These are phyloP conservation scores for Dictyostelium brefeldianum DNA, from an alignment of 78 protist genomes.

Conservation along the genomic window DNA sequence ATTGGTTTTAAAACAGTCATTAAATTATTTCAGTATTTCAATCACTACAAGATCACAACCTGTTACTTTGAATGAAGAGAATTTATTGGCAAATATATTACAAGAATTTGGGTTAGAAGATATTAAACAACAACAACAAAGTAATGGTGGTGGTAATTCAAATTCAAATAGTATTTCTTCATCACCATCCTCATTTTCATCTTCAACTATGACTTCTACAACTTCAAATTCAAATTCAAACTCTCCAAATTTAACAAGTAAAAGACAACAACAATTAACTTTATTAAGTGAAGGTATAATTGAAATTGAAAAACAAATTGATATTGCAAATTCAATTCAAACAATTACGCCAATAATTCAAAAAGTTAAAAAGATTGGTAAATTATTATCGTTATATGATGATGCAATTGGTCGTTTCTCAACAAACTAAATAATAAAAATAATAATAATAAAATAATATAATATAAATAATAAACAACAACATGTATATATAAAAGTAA, in stretches of 20 bases:
- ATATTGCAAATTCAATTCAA: not conserved
- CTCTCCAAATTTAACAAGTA: not conserved
- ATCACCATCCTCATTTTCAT: not conserved
- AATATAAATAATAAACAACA: too few relatives aligned
- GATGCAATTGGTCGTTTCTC: slow-evolving; percentile 51
- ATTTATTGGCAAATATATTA: not conserved
- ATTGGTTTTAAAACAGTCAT: slow-evolving; percentile 17
- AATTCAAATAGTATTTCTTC: not conserved
- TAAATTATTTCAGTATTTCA: slow-evolving; percentile 33
- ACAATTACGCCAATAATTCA: not conserved
- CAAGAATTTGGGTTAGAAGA: slow-evolving; percentile 26
- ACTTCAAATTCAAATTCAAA: not conserved
- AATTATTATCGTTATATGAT: slow-evolving; percentile 30
- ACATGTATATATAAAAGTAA: too few relatives aligned
- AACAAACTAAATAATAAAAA: too few relatives aligned
- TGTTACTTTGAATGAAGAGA: slow-evolving; percentile 7
- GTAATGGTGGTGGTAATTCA: not conserved
- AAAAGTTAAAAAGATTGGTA: slow-evolving; percentile 65
- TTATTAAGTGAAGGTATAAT: not conserved
- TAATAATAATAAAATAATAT: too few relatives aligned
- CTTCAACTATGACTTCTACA: not conserved
- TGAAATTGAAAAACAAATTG: not conserved
- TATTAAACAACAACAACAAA: not conserved
- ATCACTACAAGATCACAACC: slow-evolving; percentile 40
- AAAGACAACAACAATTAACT: slow-evolving; percentile 14